A percentile compares a stretch with the other conserved stretches of the same genome.
These are phyloP conservation scores for Dillenia turbinata DNA, from an alignment of 164 flowering plant species.

Conservation along the genomic window DNA sequence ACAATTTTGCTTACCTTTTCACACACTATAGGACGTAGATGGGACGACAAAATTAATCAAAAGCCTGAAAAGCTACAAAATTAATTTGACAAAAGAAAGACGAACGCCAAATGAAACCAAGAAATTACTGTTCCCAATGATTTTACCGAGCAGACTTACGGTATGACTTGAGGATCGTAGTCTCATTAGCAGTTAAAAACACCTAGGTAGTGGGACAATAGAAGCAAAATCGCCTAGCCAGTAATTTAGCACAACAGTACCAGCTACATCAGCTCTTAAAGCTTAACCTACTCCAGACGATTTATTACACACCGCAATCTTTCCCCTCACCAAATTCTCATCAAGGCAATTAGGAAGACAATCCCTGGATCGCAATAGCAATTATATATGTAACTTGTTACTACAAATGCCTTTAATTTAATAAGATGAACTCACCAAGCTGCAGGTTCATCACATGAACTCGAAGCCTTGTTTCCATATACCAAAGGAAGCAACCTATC, in stretches of 20 bases:
- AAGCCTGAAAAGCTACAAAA: too few species aligned
- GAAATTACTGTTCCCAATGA: background rate
- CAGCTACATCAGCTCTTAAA: slow-evolving; percentile 17
- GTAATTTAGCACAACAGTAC: background rate
- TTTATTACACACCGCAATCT: slow-evolving; percentile 19
- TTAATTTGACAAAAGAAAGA: too few species aligned
- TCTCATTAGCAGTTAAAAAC: background rate
- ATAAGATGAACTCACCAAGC: slow-evolving; percentile 6
- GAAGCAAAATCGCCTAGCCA: background rate
- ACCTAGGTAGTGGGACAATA: slow-evolving; percentile 6
- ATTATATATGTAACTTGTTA: background rate
- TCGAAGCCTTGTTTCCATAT: slow-evolving; percentile 9
- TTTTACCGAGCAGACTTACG: slow-evolving; percentile 12
- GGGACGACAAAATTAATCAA: too few species aligned
- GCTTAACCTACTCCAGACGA: background rate
- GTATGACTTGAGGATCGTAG: slow-evolving; percentile 6
- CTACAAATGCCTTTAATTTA: too few species aligned
- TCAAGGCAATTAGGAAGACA: slow-evolving; percentile 3
- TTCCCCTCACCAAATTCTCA: slow-evolving; percentile 16
- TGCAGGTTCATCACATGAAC: background rate
- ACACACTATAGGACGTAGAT: too few species aligned
- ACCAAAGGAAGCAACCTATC: slow-evolving; percentile 12
- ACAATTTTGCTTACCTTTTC: background rate
- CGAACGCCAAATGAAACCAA: background rate
- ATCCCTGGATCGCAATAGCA: background rate